Conservation (phyloP, 768 basidiomycete genomes). For the Dendrothele bispora region DNA sequence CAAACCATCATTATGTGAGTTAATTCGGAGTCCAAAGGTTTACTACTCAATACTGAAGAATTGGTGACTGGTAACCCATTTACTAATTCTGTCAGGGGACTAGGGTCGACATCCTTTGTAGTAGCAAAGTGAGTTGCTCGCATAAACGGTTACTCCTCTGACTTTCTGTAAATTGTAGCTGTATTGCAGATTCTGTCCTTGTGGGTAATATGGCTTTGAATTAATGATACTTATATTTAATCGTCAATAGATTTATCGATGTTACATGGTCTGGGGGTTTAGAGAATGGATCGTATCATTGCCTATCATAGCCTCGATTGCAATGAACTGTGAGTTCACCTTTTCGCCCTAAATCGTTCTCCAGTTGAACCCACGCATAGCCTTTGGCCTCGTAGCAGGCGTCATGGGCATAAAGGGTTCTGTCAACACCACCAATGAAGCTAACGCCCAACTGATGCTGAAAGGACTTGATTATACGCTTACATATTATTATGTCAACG, state of each 20-base stretch:
- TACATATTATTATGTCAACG: constrained; percentile 1
- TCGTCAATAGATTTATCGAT: not conserved
- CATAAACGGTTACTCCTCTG: not conserved
- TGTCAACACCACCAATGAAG: not conserved
- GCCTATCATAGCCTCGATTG: not conserved
- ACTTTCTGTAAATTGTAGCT: not conserved
- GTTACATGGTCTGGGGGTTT: not conserved
- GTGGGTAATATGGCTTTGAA: not conserved
- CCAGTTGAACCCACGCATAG: not conserved
- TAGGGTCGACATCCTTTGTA: not conserved
- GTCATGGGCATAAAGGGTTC: not conserved
- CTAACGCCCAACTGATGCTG: not conserved
- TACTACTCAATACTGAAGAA: not conserved
- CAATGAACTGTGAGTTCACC: not conserved
- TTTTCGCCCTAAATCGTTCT: not conserved
- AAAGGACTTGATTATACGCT: not conserved
- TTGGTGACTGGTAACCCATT: not conserved
- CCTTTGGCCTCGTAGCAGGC: not conserved
- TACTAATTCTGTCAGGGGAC: not conserved
- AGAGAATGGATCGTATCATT: not conserved
- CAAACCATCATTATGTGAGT: not conserved
- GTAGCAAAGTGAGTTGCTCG: not conserved
- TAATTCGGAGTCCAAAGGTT: too few species aligned
- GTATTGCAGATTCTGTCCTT: not conserved
- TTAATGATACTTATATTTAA: too few species aligned